Evolutionary conservation across 2,329 filamentous ascomycete genomes (phyloP).

Genomic region (Orbilia blumenaviensis): DNA sequence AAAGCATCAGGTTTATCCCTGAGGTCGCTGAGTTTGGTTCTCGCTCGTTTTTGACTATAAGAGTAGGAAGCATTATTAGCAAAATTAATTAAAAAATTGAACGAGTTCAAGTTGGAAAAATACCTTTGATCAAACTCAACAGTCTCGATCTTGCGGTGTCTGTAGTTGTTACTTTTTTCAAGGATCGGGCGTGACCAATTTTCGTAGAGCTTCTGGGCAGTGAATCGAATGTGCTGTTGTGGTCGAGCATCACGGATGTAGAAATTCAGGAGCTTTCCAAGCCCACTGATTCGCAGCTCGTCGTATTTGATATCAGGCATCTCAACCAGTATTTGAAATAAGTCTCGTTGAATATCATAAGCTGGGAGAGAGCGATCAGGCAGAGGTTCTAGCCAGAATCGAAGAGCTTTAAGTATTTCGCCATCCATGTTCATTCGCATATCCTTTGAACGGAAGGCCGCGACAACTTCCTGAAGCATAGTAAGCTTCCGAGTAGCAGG

Average conservation of each 20-base stretch:
- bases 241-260: slow-evolving; percentile 95
- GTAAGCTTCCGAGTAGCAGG: slow-evolving; percentile 93
- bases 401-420: slow-evolving; percentile 92
- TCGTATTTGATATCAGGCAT: slow-evolving; percentile 91
- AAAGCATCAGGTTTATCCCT: slow-evolving; percentile 56
- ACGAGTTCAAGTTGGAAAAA: slow-evolving; percentile 52
- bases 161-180: slow-evolving; percentile 92
- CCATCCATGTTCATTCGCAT: slow-evolving; percentile 82
- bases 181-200: slow-evolving; percentile 97
- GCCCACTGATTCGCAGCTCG: slow-evolving; percentile 84
- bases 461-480: slow-evolving; percentile 88
- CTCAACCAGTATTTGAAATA: slow-evolving; percentile 77
- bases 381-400: slow-evolving; percentile 95
- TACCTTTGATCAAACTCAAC: slow-evolving; percentile 70
- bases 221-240: slow-evolving; percentile 79
- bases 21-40: slow-evolving; percentile 39
- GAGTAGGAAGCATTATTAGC: not conserved
- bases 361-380: slow-evolving; percentile 87
- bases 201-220: slow-evolving; percentile 79
- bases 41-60: slow-evolving; percentile 24
- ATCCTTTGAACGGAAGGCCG: slow-evolving; percentile 87
- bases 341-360: slow-evolving; percentile 95
- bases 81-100: not conserved
- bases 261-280: slow-evolving; percentile 95
- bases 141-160: slow-evolving; percentile 74